phyloP scores from a whole-genome alignment of 352 stramenopile species.

The Phytopythium aichiense region DNA sequence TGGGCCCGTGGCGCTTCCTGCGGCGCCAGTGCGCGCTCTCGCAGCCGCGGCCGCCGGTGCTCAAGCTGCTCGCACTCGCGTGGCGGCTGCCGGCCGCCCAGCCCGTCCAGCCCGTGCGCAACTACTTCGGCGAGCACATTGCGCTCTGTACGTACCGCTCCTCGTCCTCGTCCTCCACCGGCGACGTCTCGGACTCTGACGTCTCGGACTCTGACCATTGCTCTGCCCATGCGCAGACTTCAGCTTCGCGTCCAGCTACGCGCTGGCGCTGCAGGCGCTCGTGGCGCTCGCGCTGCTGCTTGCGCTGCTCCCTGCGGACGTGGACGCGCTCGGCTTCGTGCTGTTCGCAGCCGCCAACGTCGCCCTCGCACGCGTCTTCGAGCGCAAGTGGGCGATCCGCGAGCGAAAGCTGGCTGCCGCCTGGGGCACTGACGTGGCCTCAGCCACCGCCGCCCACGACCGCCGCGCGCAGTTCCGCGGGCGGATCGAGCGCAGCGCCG shows the following conservation, averaged over 20 bases:
- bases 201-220: background rate
- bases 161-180: background rate
- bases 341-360: conserved; percentile 52
- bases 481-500: conserved; percentile 36
- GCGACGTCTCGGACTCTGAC: background rate
- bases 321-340: background rate
- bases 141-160: conserved; percentile 52
- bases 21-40: conserved; percentile 5
- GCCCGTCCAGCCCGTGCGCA: conserved; percentile 50
- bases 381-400: conserved; percentile 59
- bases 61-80: background rate
- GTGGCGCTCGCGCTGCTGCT: conserved; percentile 33
- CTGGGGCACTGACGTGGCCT: conserved; percentile 37
- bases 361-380: conserved; percentile 37
- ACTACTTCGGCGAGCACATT: conserved; percentile 82
- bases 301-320: conserved; percentile 10
- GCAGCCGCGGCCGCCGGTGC: no score
- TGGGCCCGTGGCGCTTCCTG: conserved; percentile 22
- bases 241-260: conserved; percentile 60
- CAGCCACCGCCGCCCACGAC: conserved; percentile 12
- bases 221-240: conserved; percentile 32
- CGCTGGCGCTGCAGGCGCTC: conserved; percentile 34
- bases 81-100: conserved; percentile 29
- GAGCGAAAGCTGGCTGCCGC: conserved; percentile 32
- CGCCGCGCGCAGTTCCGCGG: conserved; percentile 56